Evolutionary conservation across 129 eudicot species (phyloP).

Genomic region (Helianthus annuus): HanXRQr2.0-SUNRISE NC_035445.2:150425337-150425836

Average conservation of each 20-base stretch:
- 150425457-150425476: constrained; percentile 19
- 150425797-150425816: too few relatives aligned
- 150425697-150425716: too few relatives aligned
- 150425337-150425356: background rate
- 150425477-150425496: constrained; percentile 10
- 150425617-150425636: too few relatives aligned
- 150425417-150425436: constrained; percentile 26
- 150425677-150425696: too few relatives aligned
- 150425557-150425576: background rate
- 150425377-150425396: constrained; percentile 20
- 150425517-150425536: background rate
- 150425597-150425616: too few relatives aligned
- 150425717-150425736: too few relatives aligned
- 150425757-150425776: too few relatives aligned
- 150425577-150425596: background rate
- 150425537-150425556: background rate
- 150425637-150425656: too few relatives aligned
- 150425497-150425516: background rate
- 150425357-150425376: constrained; percentile 22
- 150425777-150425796: too few relatives aligned
- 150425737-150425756: too few relatives aligned
- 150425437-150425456: constrained; percentile 17
- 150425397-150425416: constrained; percentile 18
- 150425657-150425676: too few relatives aligned
- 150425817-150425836: too few relatives aligned